phyloP scores from a whole-genome alignment of 1,139 yeast species.

The Geotrichum reessii region DNA sequence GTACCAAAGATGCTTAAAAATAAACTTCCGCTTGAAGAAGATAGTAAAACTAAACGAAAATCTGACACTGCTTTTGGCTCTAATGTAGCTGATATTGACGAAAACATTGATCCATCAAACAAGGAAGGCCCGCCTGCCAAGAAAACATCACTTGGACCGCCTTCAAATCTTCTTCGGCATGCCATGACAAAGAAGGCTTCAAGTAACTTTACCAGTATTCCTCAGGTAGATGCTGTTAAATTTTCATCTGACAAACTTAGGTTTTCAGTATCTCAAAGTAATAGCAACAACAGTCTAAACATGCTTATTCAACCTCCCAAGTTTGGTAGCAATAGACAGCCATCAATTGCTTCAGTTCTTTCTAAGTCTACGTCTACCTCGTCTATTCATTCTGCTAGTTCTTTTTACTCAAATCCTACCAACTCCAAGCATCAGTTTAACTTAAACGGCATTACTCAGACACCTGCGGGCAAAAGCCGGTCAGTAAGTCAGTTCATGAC shows the following conservation, averaged over 20 bases:
- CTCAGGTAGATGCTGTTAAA: slow-evolving; percentile 36
- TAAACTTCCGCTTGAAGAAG: background rate
- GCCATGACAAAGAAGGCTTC: slow-evolving; percentile 10
- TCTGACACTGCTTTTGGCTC: slow-evolving; percentile 19
- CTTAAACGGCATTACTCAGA: slow-evolving; percentile 3
- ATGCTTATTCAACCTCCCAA: slow-evolving; percentile 15
- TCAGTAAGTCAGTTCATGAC: background rate
- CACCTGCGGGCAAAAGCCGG: background rate
- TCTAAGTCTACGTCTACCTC: background rate
- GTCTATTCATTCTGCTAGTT: background rate
- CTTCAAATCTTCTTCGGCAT: slow-evolving; percentile 13
- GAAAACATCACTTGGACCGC: slow-evolving; percentile 15
- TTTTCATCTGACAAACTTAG: slow-evolving; percentile 34
- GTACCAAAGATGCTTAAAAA: background rate
- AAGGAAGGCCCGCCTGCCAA: slow-evolving; percentile 13
- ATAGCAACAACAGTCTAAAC: background rate
- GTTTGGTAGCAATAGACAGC: slow-evolving; percentile 22
- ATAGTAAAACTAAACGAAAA: background rate
- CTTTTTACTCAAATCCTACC: slow-evolving; percentile 3
- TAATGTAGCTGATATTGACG: background rate
- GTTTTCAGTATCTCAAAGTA: slow-evolving; percentile 25
- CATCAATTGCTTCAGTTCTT: slow-evolving; percentile 22
- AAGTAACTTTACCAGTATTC: slow-evolving; percentile 17
- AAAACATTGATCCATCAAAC: slow-evolving; percentile 13
- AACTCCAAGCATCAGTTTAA: slow-evolving; percentile 1